These are phyloP conservation scores for Trapa bicornis DNA, from an alignment of 345 rosid genomes.

Conservation along the genomic window DNA sequence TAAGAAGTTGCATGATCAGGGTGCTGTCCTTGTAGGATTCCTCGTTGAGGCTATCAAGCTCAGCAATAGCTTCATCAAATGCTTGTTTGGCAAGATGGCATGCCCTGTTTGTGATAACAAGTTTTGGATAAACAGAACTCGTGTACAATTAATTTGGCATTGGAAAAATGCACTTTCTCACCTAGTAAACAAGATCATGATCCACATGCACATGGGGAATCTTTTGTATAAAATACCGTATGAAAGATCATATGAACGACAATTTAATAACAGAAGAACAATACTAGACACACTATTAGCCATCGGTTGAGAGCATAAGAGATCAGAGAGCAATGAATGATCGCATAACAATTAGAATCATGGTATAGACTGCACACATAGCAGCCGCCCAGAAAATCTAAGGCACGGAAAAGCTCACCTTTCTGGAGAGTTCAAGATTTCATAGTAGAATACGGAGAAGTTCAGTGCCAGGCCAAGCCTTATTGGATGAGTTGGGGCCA, in stretches of 20 bases:
- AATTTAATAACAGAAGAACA: background rate
- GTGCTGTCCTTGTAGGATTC: constrained; percentile 87
- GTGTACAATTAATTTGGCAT: background rate
- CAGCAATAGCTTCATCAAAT: constrained; percentile 78
- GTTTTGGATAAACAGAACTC: constrained; percentile 3
- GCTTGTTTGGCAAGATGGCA: constrained; percentile 80
- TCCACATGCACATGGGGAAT: background rate
- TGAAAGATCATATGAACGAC: background rate
- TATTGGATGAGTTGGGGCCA: constrained; percentile 27
- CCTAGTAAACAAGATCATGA: background rate
- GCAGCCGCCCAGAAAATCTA: background rate
- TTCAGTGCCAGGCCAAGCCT: constrained; percentile 31
- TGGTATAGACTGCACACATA: background rate
- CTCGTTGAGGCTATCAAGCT: constrained; percentile 78
- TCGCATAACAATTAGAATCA: background rate
- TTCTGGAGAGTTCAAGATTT: constrained; percentile 50
- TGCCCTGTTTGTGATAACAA: constrained; percentile 32
- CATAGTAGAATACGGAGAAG: constrained; percentile 30
- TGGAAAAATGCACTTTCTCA: too few species aligned
- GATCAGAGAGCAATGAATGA: background rate
- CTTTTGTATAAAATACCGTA: background rate
- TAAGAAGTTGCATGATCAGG: constrained; percentile 78
- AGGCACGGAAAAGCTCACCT: constrained; percentile 19
- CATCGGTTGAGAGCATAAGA: too few species aligned
- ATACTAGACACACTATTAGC: background rate